Conservation (phyloP, 495 filamentous ascomycete genomes). For the Friedmanniomyces simplex region DNA sequence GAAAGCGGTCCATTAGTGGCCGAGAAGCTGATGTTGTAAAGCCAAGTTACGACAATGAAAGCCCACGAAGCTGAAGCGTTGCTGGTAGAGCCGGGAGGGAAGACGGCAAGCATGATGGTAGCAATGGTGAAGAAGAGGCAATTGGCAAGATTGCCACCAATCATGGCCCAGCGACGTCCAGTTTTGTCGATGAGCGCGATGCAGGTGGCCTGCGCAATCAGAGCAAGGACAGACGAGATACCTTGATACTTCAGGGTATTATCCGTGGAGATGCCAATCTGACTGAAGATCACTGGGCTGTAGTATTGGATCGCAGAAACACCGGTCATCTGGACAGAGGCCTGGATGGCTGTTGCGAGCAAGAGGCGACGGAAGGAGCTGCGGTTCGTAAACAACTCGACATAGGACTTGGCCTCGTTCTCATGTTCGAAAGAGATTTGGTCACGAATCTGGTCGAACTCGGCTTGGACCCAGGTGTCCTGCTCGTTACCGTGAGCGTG, state of each 20-base stretch:
- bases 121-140: conserved; percentile 47
- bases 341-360: conserved; percentile 56
- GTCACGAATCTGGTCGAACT: conserved; percentile 58
- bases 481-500: conserved; percentile 47
- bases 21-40: conserved; percentile 61
- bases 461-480: conserved; percentile 53
- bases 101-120: conserved; percentile 43
- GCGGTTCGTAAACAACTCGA: conserved; percentile 52
- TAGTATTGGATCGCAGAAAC: conserved; percentile 68
- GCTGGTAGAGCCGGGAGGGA: conserved; percentile 42
- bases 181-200: conserved; percentile 57
- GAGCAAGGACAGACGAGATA: conserved; percentile 56
- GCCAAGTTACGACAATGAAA: conserved; percentile 62
- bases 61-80: conserved; percentile 57
- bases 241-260: conserved; percentile 62
- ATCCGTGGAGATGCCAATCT: conserved; percentile 55
- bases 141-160: conserved; percentile 53
- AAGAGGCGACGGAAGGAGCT: conserved; percentile 60
- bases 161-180: conserved; percentile 55
- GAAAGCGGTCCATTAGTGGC: conserved; percentile 52
- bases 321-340: conserved; percentile 62
- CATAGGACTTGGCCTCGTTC: conserved; percentile 57
- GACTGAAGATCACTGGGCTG: conserved; percentile 48
- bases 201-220: conserved; percentile 55
- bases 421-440: conserved; percentile 46